Percentiles rank a stretch among this genome's conserved stretches.
Evolutionary conservation across 2,329 filamentous ascomycete genomes (phyloP).

Genomic region (Exophiala dermatitidis): DNA sequence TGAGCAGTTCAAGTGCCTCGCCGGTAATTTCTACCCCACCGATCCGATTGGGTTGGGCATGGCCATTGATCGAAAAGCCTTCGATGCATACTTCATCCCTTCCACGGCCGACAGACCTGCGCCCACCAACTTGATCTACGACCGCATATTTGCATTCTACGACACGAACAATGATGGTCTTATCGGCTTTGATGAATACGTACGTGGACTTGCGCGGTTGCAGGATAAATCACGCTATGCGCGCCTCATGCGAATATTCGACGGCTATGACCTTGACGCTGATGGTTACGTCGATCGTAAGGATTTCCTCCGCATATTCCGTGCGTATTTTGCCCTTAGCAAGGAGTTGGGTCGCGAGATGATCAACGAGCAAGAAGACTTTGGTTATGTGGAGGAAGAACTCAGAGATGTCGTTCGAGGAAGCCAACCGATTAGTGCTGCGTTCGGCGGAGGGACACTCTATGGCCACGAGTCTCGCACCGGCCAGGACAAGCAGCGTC

Average conservation of each 20-base stretch:
- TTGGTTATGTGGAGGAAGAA: conserved; percentile 66
- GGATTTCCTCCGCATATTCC: conserved; percentile 85
- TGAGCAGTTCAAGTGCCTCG: conserved; percentile 95
- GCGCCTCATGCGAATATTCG: conserved; percentile 66
- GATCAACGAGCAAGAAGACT: conserved; percentile 68
- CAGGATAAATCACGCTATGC: conserved; percentile 53
- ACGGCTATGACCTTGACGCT: conserved; percentile 82
- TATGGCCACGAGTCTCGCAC: conserved; percentile 53
- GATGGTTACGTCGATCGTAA: conserved; percentile 79
- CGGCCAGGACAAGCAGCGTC: conserved; percentile 60
- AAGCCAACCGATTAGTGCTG: conserved; percentile 71
- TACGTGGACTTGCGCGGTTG: conserved; percentile 67
- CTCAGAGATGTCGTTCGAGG: conserved; percentile 68
- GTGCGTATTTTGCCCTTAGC: conserved; percentile 84
- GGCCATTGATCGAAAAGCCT: conserved; percentile 87
- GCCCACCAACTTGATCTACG: conserved; percentile 82
- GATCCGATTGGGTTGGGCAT: conserved; percentile 71
- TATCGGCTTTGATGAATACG: conserved; percentile 87
- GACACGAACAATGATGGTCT: conserved; percentile 82
- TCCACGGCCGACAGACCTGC: conserved; percentile 72
- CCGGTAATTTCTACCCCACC: conserved; percentile 72
- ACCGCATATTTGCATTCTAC: conserved; percentile 95
- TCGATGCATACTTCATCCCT: conserved; percentile 82
- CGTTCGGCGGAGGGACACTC: conserved; percentile 63
- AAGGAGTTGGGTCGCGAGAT: conserved; percentile 84